Evolutionary conservation across 495 filamentous ascomycete species (phyloP), one percentile per base, ranked within the genome.

Genomic region (Penicillium maclennaniae): DNA sequence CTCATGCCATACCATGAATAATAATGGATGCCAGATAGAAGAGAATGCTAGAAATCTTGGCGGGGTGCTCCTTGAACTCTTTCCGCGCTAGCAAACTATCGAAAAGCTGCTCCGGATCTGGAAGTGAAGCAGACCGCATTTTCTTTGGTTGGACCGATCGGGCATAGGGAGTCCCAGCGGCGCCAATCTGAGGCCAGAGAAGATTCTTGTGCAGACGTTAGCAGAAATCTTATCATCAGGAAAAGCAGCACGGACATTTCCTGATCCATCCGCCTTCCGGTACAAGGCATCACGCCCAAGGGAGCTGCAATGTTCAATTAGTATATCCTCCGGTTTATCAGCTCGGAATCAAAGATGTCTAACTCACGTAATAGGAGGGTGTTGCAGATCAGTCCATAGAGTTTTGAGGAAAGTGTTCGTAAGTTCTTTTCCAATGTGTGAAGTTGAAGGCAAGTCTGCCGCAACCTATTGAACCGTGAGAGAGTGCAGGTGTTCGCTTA

Each of bases 1-100:
- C 7, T 21, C 7, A 31, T 14, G 6, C 36, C 37, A 34, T 65
- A 77, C 84, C 87, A 57, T 96, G 91, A 60, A 93, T 95, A 54
- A 96, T 92, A 49, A 95, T 89, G 15, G 84, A 88, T 7, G 90
- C 91, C 64, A 91, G 81, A 58, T 97, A 92, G 77, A 91, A 97
- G 12, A 97, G 72, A 49, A 95, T 79, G 61, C 88, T 92, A 1
- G 91, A 95, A 17, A 95, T 85, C 56, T 88, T 87, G 61, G 87
- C 92, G 5, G 86, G 83, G 69, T 88, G 85, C 43, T 84, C 77
- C 53, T 83, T 78, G 49, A 78, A 83, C 14, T 78, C 66, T 45
- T 82, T 79, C 25, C 88, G 76, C 39, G 77, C 79, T 73, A 90
- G 79, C 5, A 90, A 63, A 20, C 82, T 80, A 63, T 96, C 92